phyloP scores from a whole-genome alignment of 441 rosid species.

The Bruguiera hainesii region DNA sequence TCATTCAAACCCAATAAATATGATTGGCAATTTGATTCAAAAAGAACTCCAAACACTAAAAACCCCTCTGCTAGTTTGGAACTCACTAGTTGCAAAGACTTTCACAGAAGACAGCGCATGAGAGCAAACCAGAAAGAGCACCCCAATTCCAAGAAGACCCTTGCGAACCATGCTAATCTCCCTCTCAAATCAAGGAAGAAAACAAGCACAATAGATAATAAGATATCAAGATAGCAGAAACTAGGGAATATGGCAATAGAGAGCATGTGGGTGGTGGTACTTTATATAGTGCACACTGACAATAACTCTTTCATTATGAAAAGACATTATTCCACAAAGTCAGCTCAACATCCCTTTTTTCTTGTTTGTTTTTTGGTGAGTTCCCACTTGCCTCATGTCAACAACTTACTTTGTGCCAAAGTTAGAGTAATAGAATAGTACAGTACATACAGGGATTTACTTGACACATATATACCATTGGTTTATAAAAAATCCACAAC shows the following conservation, averaged over 20 bases:
- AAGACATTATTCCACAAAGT: constrained; percentile 21
- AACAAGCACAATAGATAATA: not conserved
- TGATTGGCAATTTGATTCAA: not conserved
- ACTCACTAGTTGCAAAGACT: constrained; percentile 47
- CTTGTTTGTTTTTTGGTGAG: constrained; percentile 20
- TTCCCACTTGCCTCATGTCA: constrained; percentile 38
- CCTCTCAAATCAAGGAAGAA: not conserved
- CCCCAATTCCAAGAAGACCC: constrained; percentile 18
- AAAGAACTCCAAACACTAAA: not conserved
- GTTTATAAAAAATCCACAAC: not conserved
- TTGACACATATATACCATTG: not conserved
- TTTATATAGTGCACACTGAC: constrained; percentile 26
- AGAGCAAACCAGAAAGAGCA: constrained; percentile 39
- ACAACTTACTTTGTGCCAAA: constrained; percentile 7
- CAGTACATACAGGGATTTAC: not conserved
- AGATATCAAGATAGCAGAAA: constrained; percentile 2
- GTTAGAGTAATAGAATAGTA: not conserved
- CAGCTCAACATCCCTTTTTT: constrained; percentile 29
- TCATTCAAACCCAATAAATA: not conserved
- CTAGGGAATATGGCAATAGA: constrained; percentile 12
- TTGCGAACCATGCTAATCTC: constrained; percentile 25
- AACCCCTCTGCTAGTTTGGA: not conserved
- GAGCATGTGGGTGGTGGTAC: constrained; percentile 5
- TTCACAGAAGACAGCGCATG: constrained; percentile 33
- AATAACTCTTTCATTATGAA: not conserved